Evolutionary conservation across 192 early-diverging fungal genomes (phyloP).

Genomic region (Linnemannia schmuckeri): DNA sequence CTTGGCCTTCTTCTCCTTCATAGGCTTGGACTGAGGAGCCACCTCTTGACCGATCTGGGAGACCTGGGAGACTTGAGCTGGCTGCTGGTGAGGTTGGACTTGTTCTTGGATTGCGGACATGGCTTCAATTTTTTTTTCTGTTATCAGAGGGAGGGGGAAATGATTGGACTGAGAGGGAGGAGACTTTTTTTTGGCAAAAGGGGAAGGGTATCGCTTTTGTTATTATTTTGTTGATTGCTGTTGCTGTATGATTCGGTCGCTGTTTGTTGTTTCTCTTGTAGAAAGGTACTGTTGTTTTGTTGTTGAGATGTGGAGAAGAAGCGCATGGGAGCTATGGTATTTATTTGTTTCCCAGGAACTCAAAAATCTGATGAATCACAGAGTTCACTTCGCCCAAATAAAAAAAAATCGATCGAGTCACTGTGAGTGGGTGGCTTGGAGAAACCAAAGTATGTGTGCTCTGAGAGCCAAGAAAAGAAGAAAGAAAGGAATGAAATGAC

Average conservation of each 20-base stretch:
- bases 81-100: not conserved
- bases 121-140: not conserved
- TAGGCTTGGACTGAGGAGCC: not conserved
- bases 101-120: slow-evolving; percentile 7
- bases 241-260: not conserved
- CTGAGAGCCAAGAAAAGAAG: not conserved
- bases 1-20: slow-evolving; percentile 22
- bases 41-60: not conserved
- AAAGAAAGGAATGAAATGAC: too few relatives aligned
- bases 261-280: not conserved
- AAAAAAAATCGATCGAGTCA: slow-evolving; percentile 1
- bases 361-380: not conserved
- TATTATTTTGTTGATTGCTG: not conserved
- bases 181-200: not conserved
- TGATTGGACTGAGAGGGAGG: too few relatives aligned
- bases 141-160: not conserved
- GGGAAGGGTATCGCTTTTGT: not conserved
- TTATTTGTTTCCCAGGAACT: not conserved
- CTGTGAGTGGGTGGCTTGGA: not conserved
- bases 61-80: not conserved
- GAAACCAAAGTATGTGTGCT: not conserved
- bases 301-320: not conserved
- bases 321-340: not conserved
- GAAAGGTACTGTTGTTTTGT: not conserved
- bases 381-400: not conserved